Evolutionary conservation across 805 yeast species (phyloP), one percentile per base, ranked within the genome.

Genomic region (Clavispora santaluciae): DNA sequence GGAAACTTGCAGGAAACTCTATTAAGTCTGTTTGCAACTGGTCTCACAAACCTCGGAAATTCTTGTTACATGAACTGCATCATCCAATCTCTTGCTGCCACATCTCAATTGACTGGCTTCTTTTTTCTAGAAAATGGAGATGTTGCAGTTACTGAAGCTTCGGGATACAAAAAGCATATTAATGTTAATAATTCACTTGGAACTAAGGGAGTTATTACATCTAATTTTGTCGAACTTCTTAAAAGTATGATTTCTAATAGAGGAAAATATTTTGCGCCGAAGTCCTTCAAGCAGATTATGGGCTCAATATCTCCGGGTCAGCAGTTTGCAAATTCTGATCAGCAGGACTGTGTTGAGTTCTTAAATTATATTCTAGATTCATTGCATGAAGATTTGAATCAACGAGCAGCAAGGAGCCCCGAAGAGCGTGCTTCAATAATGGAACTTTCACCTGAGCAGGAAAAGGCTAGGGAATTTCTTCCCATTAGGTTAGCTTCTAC

Each of bases 61-160:
- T 85, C 95, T 0, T 90, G 97, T 60, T 90, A 90, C 61, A 84
- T 90, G 89, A 90, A 90, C 62, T 84, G 95, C 50, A 73, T 85
- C 3, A 61, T 90, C n/a, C 98, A 90, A 63, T 87, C 96, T 59
- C 59, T 91, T 25, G 72, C 82, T 3, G 90, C 91, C 1, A 80
- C 91, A 0, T 78, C 79, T 1, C 80, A 78, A 43, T 63, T 90
- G 21, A 72, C 82, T 3, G 69, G 66, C 35, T 77, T 84, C 41
- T 85, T 90, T 53, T 64, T 82, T 33, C 51, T 54, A 10, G 38
- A 30, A 2, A 11, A 6, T 18, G 13, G 17, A 18, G 18, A 26
- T n/a, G 7, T 3, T 3, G 9, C 36, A 22, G 9, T 35, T 51
- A 6, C 33, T 48, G n/a, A 80, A 79, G 11, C 61, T 78, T 0